Conservation (phyloP, 352 stramenopile species). For the Globisporangium mamillatum region DNA sequence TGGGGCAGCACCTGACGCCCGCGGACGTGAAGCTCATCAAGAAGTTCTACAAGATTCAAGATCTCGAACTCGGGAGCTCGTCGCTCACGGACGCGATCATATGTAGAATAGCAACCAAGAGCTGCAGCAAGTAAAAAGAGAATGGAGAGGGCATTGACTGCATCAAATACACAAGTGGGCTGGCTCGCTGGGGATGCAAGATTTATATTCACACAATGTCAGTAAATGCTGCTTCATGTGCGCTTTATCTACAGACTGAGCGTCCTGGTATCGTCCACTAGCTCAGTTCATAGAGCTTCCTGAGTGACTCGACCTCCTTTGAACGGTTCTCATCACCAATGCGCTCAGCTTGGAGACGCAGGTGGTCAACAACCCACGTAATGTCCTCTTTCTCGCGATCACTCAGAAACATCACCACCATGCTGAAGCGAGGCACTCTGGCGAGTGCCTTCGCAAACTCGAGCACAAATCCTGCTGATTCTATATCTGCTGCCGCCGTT, state of each 20-base stretch:
- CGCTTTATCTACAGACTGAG: background rate
- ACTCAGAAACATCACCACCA: conserved; percentile 80
- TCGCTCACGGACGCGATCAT: conserved; percentile 65
- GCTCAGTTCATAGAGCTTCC: conserved; percentile 48
- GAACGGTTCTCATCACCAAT: conserved; percentile 6
- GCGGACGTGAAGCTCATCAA: conserved; percentile 57
- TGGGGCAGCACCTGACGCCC: conserved; percentile 46
- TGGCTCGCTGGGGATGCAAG: background rate
- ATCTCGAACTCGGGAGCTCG: conserved; percentile 63
- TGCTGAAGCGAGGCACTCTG: conserved; percentile 66
- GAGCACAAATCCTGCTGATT: conserved; percentile 24
- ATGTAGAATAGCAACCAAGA: conserved; percentile 87
- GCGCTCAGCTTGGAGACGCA: conserved; percentile 18
- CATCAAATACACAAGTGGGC: background rate
- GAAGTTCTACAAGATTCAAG: conserved; percentile 86
- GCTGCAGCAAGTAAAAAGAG: conserved; percentile 67
- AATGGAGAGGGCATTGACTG: background rate
- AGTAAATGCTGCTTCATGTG: background rate
- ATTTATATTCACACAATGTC: background rate
- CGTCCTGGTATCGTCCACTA: conserved; percentile 11
- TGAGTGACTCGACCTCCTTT: conserved; percentile 28
- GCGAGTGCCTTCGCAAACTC: conserved; percentile 38
- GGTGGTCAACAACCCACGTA: conserved; percentile 34
- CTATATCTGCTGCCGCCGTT: background rate
- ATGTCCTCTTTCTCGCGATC: conserved; percentile 59